These are phyloP conservation scores for Malassezia pachydermatis DNA, from an alignment of 1,284 basidiomycete species.

Conservation along the genomic window DNA sequence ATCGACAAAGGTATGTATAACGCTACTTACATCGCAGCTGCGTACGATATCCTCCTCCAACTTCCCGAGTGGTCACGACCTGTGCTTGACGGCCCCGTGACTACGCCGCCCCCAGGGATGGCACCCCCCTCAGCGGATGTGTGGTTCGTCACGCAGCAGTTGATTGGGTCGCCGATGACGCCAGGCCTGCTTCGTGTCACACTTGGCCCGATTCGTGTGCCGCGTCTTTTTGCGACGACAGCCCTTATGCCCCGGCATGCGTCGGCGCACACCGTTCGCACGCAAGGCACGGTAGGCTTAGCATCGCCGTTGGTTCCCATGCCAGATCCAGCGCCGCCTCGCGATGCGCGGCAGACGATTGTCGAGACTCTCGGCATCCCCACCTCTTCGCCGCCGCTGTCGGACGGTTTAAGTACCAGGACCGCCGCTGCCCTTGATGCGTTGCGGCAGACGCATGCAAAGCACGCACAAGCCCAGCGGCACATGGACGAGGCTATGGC, in stretches of 20 bases:
- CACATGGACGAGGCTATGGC: not conserved
- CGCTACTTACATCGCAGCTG: constrained; percentile 1
- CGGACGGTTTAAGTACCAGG: not conserved
- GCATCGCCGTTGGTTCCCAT: too few relatives aligned
- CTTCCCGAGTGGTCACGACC: constrained; percentile 8
- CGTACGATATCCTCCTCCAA: not conserved
- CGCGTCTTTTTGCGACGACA: constrained; percentile 5
- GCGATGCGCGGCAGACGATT: too few relatives aligned
- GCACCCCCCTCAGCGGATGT: constrained; percentile 16
- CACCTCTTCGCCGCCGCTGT: not conserved
- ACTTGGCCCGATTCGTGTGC: not conserved
- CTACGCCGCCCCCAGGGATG: too few relatives aligned
- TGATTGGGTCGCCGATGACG: not conserved
- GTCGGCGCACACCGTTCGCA: too few relatives aligned
- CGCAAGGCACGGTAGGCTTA: too few relatives aligned
- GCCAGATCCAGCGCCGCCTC: too few relatives aligned
- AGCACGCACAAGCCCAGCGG: not conserved
- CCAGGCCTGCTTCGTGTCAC: not conserved
- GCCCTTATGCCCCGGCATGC: constrained; percentile 1
- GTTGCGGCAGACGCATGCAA: not conserved
- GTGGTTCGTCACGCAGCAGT: constrained; percentile 1
- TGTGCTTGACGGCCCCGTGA: constrained; percentile 1
- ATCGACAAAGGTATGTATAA: not conserved
- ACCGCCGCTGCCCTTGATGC: not conserved
- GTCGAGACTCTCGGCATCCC: not conserved